Evolutionary conservation across 139 green algal species (phyloP).

Genomic region (Spirogloea muscicola): DNA sequence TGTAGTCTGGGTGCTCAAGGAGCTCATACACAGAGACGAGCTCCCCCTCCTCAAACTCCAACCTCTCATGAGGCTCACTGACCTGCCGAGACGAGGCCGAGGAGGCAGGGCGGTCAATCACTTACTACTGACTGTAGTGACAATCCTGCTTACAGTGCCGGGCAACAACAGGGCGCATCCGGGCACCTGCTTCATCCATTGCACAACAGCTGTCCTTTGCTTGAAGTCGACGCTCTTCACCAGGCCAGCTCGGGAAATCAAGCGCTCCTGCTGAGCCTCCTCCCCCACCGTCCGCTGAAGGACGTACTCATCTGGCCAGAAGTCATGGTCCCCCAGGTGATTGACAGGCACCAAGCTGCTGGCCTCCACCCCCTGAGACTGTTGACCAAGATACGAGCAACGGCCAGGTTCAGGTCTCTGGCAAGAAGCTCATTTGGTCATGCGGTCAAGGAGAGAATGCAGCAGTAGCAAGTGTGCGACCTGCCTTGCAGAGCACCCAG

Average conservation of each 20-base stretch:
- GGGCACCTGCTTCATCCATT: slow-evolving; percentile 37
- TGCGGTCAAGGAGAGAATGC: no score
- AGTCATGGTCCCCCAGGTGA: slow-evolving; percentile 54
- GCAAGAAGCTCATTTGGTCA: no score
- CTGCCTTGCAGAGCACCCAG: no score
- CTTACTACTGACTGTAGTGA: no score
- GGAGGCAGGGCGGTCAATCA: no score
- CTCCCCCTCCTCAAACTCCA: slow-evolving; percentile 4
- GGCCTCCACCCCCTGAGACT: slow-evolving; percentile 8
- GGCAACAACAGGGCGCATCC: no score
- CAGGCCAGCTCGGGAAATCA: neutral
- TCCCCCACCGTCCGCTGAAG: neutral
- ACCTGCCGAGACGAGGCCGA: no score
- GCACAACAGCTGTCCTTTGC: slow-evolving; percentile 39
- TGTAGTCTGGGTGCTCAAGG: slow-evolving; percentile 42
- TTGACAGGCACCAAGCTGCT: slow-evolving; percentile 43
- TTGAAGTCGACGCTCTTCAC: slow-evolving; percentile 32
- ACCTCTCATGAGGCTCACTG: no score
- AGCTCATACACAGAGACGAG: slow-evolving; percentile 52
- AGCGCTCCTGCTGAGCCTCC: neutral
- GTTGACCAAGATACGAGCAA: no score
- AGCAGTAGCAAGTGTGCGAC: no score
- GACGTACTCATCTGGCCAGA: slow-evolving; percentile 56
- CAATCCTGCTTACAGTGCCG: no score
- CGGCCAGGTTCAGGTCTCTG: no score